phyloP scores from a whole-genome alignment of 495 filamentous ascomycete species.

The Talaromyces stipitatus region DNA sequence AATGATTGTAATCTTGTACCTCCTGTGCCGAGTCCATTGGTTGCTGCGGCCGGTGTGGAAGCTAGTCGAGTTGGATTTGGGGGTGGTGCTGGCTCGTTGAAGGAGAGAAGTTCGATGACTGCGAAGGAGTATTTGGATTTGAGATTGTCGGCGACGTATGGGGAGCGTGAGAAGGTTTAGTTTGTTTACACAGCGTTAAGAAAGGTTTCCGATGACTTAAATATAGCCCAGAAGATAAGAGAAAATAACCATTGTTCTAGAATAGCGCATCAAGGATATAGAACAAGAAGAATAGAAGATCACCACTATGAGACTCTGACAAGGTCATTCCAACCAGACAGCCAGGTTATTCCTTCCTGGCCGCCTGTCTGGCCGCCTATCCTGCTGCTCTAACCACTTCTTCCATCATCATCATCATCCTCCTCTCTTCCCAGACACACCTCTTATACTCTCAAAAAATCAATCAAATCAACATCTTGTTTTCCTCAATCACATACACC shows the following conservation, averaged over 20 bases:
- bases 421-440: not conserved
- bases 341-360: not conserved
- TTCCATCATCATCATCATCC: not conserved
- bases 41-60: constrained; percentile 27
- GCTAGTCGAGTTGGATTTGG: constrained; percentile 33
- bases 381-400: too few relatives aligned
- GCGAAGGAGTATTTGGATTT: constrained; percentile 76
- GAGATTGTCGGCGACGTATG: constrained; percentile 70
- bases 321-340: not conserved
- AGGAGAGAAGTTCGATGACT: constrained; percentile 58
- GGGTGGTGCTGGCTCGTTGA: constrained; percentile 27
- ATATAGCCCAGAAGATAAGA: not conserved
- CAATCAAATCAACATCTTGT: not conserved
- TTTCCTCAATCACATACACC: not conserved
- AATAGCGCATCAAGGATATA: constrained; percentile 4
- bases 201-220: too few relatives aligned
- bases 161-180: constrained; percentile 9
- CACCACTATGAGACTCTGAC: not conserved
- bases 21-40: constrained; percentile 62
- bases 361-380: too few relatives aligned
- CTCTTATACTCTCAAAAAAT: not conserved
- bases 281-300: not conserved
- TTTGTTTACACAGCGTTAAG: too few relatives aligned
- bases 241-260: not conserved
- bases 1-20: constrained; percentile 57